Evolutionary conservation across 1,284 basidiomycete genomes (phyloP).

Genomic region (Exsudoporus floridanus): DNA sequence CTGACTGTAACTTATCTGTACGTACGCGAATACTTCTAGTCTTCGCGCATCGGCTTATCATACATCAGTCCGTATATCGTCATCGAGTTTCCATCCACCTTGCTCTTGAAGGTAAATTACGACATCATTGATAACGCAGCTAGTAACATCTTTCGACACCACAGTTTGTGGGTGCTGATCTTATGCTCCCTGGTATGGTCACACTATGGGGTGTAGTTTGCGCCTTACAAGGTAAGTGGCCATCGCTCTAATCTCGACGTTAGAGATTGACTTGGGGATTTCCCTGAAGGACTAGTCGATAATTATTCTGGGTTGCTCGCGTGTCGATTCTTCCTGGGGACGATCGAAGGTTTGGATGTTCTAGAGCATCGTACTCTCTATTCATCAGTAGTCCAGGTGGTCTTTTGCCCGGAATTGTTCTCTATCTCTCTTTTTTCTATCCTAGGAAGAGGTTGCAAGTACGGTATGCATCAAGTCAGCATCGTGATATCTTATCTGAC

Average conservation of each 20-base stretch:
- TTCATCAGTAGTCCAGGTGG: conserved; percentile 41
- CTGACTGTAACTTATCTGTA: conserved; percentile 54
- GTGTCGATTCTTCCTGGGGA: conserved; percentile 64
- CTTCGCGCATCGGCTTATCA: not conserved
- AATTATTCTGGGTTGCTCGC: conserved; percentile 54
- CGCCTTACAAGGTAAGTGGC: conserved; percentile 49
- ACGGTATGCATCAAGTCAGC: conserved; percentile 38
- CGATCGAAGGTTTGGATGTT: conserved; percentile 50
- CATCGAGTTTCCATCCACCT: conserved; percentile 57
- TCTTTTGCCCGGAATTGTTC: conserved; percentile 55
- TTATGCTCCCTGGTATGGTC: conserved; percentile 55
- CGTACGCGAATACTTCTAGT: conserved; percentile 10
- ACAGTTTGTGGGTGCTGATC: conserved; percentile 55
- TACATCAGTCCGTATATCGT: conserved; percentile 51
- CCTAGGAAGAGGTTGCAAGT: conserved; percentile 55
- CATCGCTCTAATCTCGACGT: not conserved
- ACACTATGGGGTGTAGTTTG: conserved; percentile 60
- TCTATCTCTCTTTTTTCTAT: conserved; percentile 61
- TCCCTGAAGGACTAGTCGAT: conserved; percentile 47
- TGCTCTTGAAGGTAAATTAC: conserved; percentile 49
- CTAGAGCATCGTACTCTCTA: conserved; percentile 43
- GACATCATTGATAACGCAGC: not conserved
- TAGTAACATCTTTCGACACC: conserved; percentile 3
- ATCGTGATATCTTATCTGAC: not conserved
- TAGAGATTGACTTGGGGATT: conserved; percentile 5